Evolutionary conservation across 352 stramenopile genomes (phyloP).

Genomic region (Pythium volutum): DNA sequence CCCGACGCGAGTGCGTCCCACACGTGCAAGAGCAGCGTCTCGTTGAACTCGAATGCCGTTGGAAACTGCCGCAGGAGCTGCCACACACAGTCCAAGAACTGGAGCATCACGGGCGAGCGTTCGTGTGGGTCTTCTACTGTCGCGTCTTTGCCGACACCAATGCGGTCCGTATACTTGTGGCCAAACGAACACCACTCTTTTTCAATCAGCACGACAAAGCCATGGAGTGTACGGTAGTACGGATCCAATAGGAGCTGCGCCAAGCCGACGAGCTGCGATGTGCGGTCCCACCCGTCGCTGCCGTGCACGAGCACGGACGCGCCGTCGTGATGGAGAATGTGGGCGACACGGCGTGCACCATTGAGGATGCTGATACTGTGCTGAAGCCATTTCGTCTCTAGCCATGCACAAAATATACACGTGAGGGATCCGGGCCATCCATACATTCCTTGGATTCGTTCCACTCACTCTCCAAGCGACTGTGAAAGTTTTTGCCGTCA

Average conservation of each 20-base stretch:
- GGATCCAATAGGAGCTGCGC: conserved; percentile 86
- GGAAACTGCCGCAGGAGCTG: conserved; percentile 87
- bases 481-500: conserved; percentile 85
- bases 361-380: conserved; percentile 91
- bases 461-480: conserved; percentile 70
- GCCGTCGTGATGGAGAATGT: conserved; percentile 80
- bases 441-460: no score
- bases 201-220: conserved; percentile 79
- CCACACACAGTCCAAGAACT: conserved; percentile 87
- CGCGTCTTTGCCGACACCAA: conserved; percentile 77
- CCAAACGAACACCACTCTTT: conserved; percentile 90
- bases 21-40: conserved; percentile 82
- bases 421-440: no score
- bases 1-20: conserved; percentile 76
- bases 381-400: conserved; percentile 95
- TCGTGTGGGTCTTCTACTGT: conserved; percentile 81
- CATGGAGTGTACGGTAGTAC: conserved; percentile 82
- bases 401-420: neutral
- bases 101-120: conserved; percentile 80
- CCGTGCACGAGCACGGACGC: conserved; percentile 83
- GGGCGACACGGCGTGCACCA: conserved; percentile 59
- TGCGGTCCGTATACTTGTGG: conserved; percentile 86
- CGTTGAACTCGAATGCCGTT: conserved; percentile 87
- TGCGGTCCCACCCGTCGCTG: conserved; percentile 87
- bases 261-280: conserved; percentile 73